phyloP scores from a whole-genome alignment of 768 basidiomycete species.

The Psilocybe cubensis region DNA sequence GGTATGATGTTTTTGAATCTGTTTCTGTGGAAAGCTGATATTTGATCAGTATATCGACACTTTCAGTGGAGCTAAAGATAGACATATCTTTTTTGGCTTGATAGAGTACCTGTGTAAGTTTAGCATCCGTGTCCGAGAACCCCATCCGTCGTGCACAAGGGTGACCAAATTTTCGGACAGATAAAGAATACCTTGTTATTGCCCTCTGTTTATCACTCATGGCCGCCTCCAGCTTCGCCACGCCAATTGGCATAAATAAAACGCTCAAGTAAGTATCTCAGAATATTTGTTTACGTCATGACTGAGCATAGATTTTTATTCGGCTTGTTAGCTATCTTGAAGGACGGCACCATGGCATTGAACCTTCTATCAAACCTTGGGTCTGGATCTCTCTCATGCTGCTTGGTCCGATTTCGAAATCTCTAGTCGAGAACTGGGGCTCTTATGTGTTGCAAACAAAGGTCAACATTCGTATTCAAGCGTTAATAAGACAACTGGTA shows the following conservation, averaged over 20 bases:
- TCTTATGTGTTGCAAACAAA: conserved; percentile 49
- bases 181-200: conserved; percentile 33
- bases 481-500: conserved; percentile 43
- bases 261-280: conserved; percentile 35
- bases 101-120: conserved; percentile 36
- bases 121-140: too few relatives aligned
- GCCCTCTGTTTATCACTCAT: conserved; percentile 28
- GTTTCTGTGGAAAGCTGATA: conserved; percentile 19
- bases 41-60: conserved; percentile 41
- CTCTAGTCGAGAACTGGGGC: conserved; percentile 59
- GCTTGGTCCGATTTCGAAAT: conserved; percentile 46
- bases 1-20: conserved; percentile 10
- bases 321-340: conserved; percentile 56
- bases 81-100: conserved; percentile 52
- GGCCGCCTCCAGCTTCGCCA: conserved; percentile 32
- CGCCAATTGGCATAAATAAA: conserved; percentile 45
- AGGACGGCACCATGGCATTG: conserved; percentile 38
- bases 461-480: conserved; percentile 44
- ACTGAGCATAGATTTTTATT: neutral
- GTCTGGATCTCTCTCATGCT: conserved; percentile 65
- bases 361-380: conserved; percentile 42
- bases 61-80: conserved; percentile 34
- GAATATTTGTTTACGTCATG: neutral
- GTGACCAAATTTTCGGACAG: conserved; percentile 9
- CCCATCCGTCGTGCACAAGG: too few relatives aligned